Evolutionary conservation across 371 early-diverging fungal species (phyloP).

Genomic region (Dipsacomyces acuminosporus): DNA sequence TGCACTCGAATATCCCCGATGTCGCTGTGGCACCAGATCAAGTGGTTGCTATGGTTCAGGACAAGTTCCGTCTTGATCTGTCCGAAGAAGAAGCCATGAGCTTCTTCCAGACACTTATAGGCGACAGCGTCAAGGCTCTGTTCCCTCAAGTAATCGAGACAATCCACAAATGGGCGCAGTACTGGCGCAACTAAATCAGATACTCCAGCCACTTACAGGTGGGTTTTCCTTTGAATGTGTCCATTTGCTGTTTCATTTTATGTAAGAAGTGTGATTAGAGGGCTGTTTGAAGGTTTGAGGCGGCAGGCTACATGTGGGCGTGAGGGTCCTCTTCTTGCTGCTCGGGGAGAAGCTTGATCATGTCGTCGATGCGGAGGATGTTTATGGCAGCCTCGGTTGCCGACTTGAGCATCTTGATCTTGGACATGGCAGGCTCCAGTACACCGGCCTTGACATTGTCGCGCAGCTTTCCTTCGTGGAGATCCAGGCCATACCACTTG

Average conservation of each 20-base stretch:
- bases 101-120: constrained; percentile 84
- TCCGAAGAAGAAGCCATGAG: constrained; percentile 93
- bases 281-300: no score
- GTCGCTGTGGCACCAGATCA: constrained; percentile 96
- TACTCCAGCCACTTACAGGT: no score
- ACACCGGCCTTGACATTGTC: constrained; percentile 98
- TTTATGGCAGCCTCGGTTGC: constrained; percentile 99
- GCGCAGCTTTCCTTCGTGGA: constrained; percentile 89
- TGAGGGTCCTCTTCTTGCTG: constrained; percentile 49
- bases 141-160: constrained; percentile 98
- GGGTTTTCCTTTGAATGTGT: not conserved
- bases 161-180: constrained; percentile 91
- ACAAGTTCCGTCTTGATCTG: constrained; percentile 87
- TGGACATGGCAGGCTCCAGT: constrained; percentile 99
- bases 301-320: constrained; percentile 36
- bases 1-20: constrained; percentile 89
- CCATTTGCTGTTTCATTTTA: not conserved
- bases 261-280: not conserved
- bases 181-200: constrained; percentile 75
- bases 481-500: constrained; percentile 82
- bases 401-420: constrained; percentile 97
- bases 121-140: constrained; percentile 88
- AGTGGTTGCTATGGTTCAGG: constrained; percentile 90
- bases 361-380: constrained; percentile 98
- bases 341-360: constrained; percentile 74